These are phyloP conservation scores for Sporothrix euskadiensis DNA, from an alignment of 2,329 filamentous ascomycete genomes.

Conservation along the genomic window DNA sequence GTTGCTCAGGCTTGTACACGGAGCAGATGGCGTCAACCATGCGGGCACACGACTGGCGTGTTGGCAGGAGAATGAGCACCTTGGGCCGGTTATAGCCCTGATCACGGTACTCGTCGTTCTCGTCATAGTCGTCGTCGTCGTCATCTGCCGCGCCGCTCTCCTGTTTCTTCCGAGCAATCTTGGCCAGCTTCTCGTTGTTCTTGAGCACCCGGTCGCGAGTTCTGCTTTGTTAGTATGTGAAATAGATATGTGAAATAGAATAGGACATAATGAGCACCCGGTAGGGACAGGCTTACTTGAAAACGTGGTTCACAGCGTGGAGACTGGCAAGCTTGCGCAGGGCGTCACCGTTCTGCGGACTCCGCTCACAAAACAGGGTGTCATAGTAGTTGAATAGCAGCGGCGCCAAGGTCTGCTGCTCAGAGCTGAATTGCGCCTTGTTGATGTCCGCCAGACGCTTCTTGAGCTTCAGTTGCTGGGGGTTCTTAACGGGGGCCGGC, in stretches of 20 bases:
- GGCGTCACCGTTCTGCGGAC: constrained; percentile 64
- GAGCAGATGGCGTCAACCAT: constrained; percentile 75
- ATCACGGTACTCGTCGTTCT: constrained; percentile 76
- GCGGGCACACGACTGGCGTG: constrained; percentile 78
- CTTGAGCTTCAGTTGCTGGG: constrained; percentile 64
- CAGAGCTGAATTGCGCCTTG: constrained; percentile 57
- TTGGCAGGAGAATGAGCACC: constrained; percentile 85
- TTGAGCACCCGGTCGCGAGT: constrained; percentile 90
- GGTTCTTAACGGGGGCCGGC: constrained; percentile 42
- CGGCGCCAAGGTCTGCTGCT: constrained; percentile 67
- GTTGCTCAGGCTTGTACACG: constrained; percentile 79
- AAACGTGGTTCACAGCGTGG: constrained; percentile 86
- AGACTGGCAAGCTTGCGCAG: constrained; percentile 74
- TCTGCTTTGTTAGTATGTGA: constrained; percentile 40
- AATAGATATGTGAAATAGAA: too few species aligned
- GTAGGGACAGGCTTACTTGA: constrained; percentile 60
- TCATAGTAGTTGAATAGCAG: constrained; percentile 82
- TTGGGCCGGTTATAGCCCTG: constrained; percentile 96
- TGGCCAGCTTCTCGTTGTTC: constrained; percentile 78
- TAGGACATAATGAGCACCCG: too few species aligned
- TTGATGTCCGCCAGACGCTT: constrained; percentile 61
- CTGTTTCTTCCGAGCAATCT: constrained; percentile 45
- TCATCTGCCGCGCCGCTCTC: constrained; percentile 56
- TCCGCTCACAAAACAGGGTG: constrained; percentile 72
- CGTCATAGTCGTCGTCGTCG: constrained; percentile 62